Percentiles rank a stretch among this genome's conserved stretches.
Evolutionary conservation across 371 early-diverging fungal species (phyloP).

Genomic region (Sporodiniella umbellata): DNA sequence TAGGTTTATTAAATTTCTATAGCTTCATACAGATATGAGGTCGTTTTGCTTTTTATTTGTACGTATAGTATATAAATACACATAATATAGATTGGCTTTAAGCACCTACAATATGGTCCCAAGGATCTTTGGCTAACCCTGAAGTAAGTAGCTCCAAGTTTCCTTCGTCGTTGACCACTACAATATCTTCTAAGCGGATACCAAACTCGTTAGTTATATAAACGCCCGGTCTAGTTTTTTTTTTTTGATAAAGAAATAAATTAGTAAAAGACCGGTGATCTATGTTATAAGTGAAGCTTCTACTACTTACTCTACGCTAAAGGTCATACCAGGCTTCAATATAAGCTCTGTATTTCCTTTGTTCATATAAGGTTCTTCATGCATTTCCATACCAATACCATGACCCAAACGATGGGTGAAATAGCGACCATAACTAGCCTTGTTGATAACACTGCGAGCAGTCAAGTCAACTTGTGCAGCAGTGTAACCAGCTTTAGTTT

Average conservation of each 20-base stretch:
- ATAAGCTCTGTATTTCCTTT: conserved; percentile 43
- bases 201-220: conserved; percentile 49
- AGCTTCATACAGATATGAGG: too few species aligned
- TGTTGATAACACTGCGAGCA: conserved; percentile 42
- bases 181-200: conserved; percentile 59
- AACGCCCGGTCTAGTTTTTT: conserved; percentile 40
- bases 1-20: too few species aligned
- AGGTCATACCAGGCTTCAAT: conserved; percentile 52
- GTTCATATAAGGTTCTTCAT: conserved; percentile 62
- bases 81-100: too few species aligned
- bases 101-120: too few species aligned
- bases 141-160: conserved; percentile 48
- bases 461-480: conserved; percentile 55
- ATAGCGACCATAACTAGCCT: conserved; percentile 41
- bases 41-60: too few species aligned
- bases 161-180: conserved; percentile 50
- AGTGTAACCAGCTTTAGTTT: conserved; percentile 16
- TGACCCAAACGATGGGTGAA: conserved; percentile 63
- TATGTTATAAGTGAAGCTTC: too few species aligned
- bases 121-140: conserved; percentile 45
- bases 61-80: too few species aligned
- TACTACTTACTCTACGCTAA: conserved; percentile 52
- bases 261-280: too few species aligned
- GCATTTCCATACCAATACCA: conserved; percentile 58
- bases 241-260: background rate